Evolutionary conservation across 805 yeast species (phyloP), one percentile per base, ranked within the genome.

Genomic region (Dipodascus albidus): DNA sequence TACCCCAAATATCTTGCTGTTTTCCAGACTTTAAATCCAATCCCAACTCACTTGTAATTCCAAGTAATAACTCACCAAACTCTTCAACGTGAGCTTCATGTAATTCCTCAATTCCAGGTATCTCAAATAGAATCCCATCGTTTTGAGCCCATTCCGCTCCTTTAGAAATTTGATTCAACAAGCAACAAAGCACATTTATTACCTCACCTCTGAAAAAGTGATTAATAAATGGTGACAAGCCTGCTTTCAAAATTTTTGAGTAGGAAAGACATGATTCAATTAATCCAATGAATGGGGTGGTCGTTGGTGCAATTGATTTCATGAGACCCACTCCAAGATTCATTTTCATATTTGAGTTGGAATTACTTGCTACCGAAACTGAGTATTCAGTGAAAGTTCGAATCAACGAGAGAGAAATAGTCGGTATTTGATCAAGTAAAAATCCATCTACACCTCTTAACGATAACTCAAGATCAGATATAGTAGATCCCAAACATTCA

Each of bases 391-490:
- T 57, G 48, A 73, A 59, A 2, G 78, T 74, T 54, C 93, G 68
- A 53, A 88, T 65, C 15, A 82, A 75, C 1, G 85, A 73, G 48
- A 86, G 59, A 1, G 76, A 67, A 56, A 84, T 88, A 59, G 80
- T 77, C 0, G 87, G 77, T 2, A 87, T 58, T 54, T 83, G 88
- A 44, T 74, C 72, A 1, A 80, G 67, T 0, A 85, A 62, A 11
- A 80, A 57, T 0, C 75, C 75, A 1, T 74, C 59, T 1, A 67
- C 62, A 0, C 87, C 87, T 55, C 95, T 71, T 27, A 82, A 63
- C 0, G 84, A 69, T 11, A 86, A 78, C 60, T 87, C 96, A 4
- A 78, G 66, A 1, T 86, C 77, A 53, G 80, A 79, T 20, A 85
- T 75, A 0, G 86, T 79, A 58, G 77, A 78, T 1, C 79, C 72